These are phyloP conservation scores for Backusella tuberculispora DNA, from an alignment of 192 early-diverging fungal genomes.

Conservation along the genomic window DNA sequence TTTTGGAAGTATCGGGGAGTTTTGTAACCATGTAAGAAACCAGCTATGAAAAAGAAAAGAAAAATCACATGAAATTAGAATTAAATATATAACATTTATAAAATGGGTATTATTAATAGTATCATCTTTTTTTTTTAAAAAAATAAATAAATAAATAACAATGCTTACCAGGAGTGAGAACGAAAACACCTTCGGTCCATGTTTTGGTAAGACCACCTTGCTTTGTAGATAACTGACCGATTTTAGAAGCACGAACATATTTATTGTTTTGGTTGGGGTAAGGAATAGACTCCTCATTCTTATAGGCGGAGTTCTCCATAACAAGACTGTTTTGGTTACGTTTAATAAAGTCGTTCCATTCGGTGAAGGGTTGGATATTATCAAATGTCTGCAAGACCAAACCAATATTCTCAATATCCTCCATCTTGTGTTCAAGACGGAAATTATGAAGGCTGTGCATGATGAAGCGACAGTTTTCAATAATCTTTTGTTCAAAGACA, in stretches of 20 bases:
- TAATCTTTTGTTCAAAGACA: constrained; percentile 35
- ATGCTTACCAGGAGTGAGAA: constrained; percentile 44
- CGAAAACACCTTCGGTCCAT: constrained; percentile 51
- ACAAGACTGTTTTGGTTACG: constrained; percentile 44
- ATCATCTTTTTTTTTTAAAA: neutral
- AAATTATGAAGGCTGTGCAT: constrained; percentile 29
- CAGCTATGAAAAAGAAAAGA: constrained; percentile 7
- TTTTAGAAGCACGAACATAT: constrained; percentile 39
- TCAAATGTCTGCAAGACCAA: constrained; percentile 30
- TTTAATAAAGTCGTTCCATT: constrained; percentile 48
- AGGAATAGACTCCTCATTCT: constrained; percentile 32
- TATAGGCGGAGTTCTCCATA: constrained; percentile 38
- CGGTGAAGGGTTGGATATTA: constrained; percentile 43
- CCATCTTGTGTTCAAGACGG: constrained; percentile 22
- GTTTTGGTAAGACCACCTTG: constrained; percentile 39
- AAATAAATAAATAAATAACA: neutral
- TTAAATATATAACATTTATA: too few relatives aligned
- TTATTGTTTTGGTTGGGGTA: constrained; percentile 44
- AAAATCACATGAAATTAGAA: neutral
- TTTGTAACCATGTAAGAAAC: constrained; percentile 34
- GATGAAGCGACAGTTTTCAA: constrained; percentile 27
- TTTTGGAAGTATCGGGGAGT: constrained; percentile 16
- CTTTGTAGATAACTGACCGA: constrained; percentile 40
- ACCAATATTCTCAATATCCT: constrained; percentile 20
- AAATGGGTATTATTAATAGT: too few relatives aligned